Evolutionary conservation across 1,139 yeast genomes (phyloP).

Genomic region (Hemisphaericaspora subhashii): DNA sequence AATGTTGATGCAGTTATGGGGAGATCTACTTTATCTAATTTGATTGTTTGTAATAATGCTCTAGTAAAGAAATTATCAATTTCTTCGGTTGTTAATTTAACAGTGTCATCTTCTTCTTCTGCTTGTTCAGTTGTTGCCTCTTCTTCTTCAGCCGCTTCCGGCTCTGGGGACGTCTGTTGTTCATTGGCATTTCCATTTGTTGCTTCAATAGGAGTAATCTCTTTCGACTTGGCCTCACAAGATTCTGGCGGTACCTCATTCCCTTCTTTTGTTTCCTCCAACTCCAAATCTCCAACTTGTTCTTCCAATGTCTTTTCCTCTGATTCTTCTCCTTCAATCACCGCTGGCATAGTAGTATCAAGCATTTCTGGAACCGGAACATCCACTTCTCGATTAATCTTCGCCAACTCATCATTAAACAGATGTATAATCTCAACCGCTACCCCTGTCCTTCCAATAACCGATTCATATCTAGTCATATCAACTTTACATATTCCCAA

Average conservation of each 20-base stretch:
- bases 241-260: too few relatives aligned
- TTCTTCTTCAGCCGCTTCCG: constrained; percentile 10
- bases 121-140: constrained; percentile 3
- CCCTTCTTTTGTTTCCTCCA: constrained; percentile 1
- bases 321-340: constrained; percentile 15
- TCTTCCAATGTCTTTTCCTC: constrained; percentile 15
- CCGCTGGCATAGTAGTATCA: constrained; percentile 21
- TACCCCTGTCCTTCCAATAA: constrained; percentile 60
- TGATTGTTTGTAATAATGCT: constrained; percentile 68
- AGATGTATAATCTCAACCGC: constrained; percentile 64
- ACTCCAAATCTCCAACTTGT: background rate
- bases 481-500: constrained; percentile 67
- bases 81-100: constrained; percentile 55
- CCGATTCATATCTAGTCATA: constrained; percentile 42
- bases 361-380: constrained; percentile 42
- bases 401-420: constrained; percentile 52
- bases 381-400: constrained; percentile 45
- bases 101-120: constrained; percentile 14
- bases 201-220: background rate
- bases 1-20: constrained; percentile 75
- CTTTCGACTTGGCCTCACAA: too few relatives aligned
- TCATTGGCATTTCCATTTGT: background rate
- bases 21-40: constrained; percentile 52
- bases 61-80: constrained; percentile 75
- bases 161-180: background rate